Base-by-base conservation (phyloP, 306 rosid genomes). In the Prunus armeniaca region DNA sequence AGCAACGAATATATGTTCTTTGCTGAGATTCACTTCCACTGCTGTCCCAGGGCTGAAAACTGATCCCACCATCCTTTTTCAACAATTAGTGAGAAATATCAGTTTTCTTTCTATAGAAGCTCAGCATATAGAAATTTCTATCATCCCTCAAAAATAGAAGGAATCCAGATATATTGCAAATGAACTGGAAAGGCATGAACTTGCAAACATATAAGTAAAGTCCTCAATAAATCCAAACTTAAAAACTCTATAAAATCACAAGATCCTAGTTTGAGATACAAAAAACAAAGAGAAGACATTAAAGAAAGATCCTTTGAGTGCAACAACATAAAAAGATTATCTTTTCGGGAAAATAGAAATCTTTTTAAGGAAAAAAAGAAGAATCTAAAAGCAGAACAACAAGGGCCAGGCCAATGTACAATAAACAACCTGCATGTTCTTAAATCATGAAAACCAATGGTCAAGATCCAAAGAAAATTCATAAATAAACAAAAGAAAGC, bases 1-100 rank as follows among this genome's bases (percentile, higher is more conserved):
- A 67, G 65, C 46, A 76, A 0, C 12, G 9, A 18, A 57, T 13
- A 47, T 19, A 6, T 1, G 20, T 0, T 57, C 60, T 43, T 25
- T 15, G 49, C 27, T 19, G 2, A 47, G 68, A 28, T 57, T 68
- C 74, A 76, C 46, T 67, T 76, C 80, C 45, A 76, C 56, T 3
- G 51, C 34, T 25, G 34, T 24, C 67, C 58, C 51, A 3, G 68
- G 68, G 24, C 49, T 55, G 32, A 67, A 67, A 25, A 5, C 9
- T 30, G 41, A 46, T 76, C 22, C 49, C 43, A 1, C 46, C 43
- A 69, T 46, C 55, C 7, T 43, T 74, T 76, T 10, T 32, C 34
- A 69, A 67, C 22, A 15, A 67, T 43, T 20, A 19, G 49, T 15
- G 32, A 30, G 46, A 76, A 34, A 25, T 6, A 45, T 45, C 65